phyloP scores from a whole-genome alignment of 345 rosid genomes.

The Populus davidiana region DNA sequence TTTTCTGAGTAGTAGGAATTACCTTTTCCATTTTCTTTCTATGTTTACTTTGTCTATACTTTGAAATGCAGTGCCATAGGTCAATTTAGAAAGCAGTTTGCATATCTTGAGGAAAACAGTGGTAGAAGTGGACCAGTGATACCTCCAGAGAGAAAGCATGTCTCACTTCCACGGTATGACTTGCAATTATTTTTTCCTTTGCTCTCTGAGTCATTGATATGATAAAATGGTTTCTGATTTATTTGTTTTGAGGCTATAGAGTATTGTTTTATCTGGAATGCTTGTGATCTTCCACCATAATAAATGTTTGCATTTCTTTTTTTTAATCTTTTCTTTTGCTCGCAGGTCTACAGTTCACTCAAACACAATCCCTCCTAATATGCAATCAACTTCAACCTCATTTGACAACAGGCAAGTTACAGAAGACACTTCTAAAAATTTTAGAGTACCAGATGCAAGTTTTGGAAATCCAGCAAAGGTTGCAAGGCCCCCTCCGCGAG shows the following conservation, averaged over 20 bases:
- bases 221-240: not conserved
- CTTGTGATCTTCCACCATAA: not conserved
- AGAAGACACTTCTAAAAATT: constrained; percentile 47
- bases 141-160: constrained; percentile 86
- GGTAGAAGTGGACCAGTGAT: constrained; percentile 82
- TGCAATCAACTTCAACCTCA: constrained; percentile 38
- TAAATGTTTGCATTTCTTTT: not conserved
- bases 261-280: not conserved
- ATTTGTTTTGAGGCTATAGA: not conserved
- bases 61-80: constrained; percentile 73
- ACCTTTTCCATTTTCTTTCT: not conserved
- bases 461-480: constrained; percentile 43
- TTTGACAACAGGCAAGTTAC: constrained; percentile 41
- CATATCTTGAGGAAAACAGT: constrained; percentile 81
- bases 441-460: constrained; percentile 38
- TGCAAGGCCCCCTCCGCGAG: constrained; percentile 76
- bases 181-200: not conserved
- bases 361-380: constrained; percentile 37
- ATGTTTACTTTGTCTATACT: not conserved
- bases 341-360: constrained; percentile 74
- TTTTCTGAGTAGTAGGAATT: not conserved
- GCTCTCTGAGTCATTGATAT: not conserved
- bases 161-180: constrained; percentile 34
- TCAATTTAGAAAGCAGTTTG: constrained; percentile 90
- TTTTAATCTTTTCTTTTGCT: constrained; percentile 11